Evolutionary conservation across 768 basidiomycete genomes (phyloP), one percentile per base, ranked within the genome.

Genomic region (Tulasnella sp.): DNA sequence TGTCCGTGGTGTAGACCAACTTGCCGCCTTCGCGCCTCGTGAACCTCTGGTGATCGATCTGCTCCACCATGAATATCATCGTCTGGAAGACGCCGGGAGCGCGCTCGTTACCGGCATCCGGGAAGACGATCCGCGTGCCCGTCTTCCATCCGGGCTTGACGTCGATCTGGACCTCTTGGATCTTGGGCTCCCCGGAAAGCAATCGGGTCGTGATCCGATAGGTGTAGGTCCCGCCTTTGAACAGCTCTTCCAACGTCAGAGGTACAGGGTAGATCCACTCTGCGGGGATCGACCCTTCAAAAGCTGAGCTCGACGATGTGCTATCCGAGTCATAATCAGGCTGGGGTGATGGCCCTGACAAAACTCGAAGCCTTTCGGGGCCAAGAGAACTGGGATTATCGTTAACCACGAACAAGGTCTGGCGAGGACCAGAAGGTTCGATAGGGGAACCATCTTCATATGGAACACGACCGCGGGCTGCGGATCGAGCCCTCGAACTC

Each of bases 251-350:
- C 26, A 92, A 86, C 1, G 88, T 86, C 76, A 91, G 83, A 23
- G 86, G 85, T 9, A 92, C 86, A 0, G 90, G 88, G 83, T 91
- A 92, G n/a, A 88, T 85, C 90, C 91, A 92, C 82, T 91, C 91
- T 16, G 75, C 61, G 5, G 42, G 42, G 42, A 42, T 15, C 42
- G 42, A 42, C 42, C 15, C 42, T 15, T 42, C 7, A 42, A 1
- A 16, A 42, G 42, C 42, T 42, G 7, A 15, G 42, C 42, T 10
- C 42, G 13, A 42, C 7, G 42, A 15, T 42, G 10, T 15, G 13
- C 42, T 42, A 4, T 42, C 13, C 13, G 42, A 42, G 42, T 40
- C 5, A 15, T 42, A 42, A 10, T 9, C 40, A 4, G 40, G 40
- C 40, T 40, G 40, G 10, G 40, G 40, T 10, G 40, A 40, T 5